phyloP scores from a whole-genome alignment of 2,329 filamentous ascomycete species.

The Talaromyces sp. region DNA sequence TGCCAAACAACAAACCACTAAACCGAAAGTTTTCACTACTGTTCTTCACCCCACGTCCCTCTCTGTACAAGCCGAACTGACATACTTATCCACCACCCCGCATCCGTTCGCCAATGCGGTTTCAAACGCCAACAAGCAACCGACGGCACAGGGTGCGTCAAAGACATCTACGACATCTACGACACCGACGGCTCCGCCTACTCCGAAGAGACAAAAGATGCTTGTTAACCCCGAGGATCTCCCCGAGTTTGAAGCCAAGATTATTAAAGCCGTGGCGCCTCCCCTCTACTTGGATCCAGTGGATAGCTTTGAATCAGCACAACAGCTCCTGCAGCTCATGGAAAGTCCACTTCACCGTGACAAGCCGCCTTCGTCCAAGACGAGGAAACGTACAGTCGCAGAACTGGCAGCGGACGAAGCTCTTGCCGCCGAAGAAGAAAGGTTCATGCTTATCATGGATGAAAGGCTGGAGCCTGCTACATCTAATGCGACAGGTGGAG shows the following conservation, averaged over 20 bases:
- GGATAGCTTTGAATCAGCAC: conserved; percentile 60
- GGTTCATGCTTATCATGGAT: conserved; percentile 88
- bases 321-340: conserved; percentile 64
- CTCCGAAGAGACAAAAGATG: conserved; percentile 67
- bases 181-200: conserved; percentile 40
- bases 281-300: conserved; percentile 74
- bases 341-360: conserved; percentile 72
- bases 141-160: conserved; percentile 37
- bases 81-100: conserved; percentile 68
- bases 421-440: conserved; percentile 77
- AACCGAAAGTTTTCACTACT: conserved; percentile 63
- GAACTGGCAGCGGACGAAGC: conserved; percentile 95
- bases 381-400: conserved; percentile 85
- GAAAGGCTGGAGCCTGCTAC: conserved; percentile 65
- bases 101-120: conserved; percentile 39
- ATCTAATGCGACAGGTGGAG: conserved; percentile 51
- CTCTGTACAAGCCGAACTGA: conserved; percentile 68
- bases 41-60: conserved; percentile 81
- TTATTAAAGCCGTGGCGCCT: conserved; percentile 67
- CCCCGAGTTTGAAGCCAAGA: conserved; percentile 67
- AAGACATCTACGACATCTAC: conserved; percentile 58
- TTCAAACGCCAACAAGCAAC: conserved; percentile 34
- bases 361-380: conserved; percentile 75
- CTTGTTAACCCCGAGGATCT: conserved; percentile 70
- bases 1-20: conserved; percentile 43